Conservation (phyloP, 495 filamentous ascomycete species). For the Hypoxylon cercidicola region DNA sequence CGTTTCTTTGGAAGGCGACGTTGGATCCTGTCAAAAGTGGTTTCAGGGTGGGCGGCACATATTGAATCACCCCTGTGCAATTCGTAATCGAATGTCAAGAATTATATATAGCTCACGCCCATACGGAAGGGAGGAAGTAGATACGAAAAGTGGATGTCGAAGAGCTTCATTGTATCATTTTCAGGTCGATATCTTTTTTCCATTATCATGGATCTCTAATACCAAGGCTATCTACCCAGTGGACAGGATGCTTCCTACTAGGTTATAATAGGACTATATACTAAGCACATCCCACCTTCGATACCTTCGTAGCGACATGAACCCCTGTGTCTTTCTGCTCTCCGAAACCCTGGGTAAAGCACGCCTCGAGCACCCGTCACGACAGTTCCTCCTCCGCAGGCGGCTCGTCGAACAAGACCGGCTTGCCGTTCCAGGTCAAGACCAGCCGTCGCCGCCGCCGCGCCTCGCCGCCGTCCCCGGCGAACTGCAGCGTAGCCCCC, state of each 20-base stretch:
- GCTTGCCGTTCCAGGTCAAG: conserved; percentile 69
- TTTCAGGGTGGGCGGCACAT: not conserved
- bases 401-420: conserved; percentile 13
- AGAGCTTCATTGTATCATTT: not conserved
- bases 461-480: conserved; percentile 37
- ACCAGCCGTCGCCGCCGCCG: conserved; percentile 47
- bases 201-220: not conserved
- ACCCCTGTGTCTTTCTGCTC: too few relatives aligned
- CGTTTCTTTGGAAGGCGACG: too few relatives aligned
- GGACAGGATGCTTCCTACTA: too few relatives aligned
- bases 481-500: conserved; percentile 68
- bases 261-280: too few relatives aligned
- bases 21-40: too few relatives aligned
- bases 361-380: too few relatives aligned
- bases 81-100: not conserved
- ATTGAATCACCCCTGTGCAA: not conserved
- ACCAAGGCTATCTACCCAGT: too few relatives aligned
- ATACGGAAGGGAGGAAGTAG: not conserved
- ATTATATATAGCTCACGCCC: conserved; percentile 13
- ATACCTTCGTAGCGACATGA: too few relatives aligned
- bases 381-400: too few relatives aligned
- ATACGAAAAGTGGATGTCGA: not conserved
- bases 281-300: too few relatives aligned
- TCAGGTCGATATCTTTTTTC: not conserved
- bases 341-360: too few relatives aligned